Evolutionary conservation across 23 red algal species (phyloP), one percentile per base, ranked within the genome.

Genomic region (Chondrus crispus): DNA sequence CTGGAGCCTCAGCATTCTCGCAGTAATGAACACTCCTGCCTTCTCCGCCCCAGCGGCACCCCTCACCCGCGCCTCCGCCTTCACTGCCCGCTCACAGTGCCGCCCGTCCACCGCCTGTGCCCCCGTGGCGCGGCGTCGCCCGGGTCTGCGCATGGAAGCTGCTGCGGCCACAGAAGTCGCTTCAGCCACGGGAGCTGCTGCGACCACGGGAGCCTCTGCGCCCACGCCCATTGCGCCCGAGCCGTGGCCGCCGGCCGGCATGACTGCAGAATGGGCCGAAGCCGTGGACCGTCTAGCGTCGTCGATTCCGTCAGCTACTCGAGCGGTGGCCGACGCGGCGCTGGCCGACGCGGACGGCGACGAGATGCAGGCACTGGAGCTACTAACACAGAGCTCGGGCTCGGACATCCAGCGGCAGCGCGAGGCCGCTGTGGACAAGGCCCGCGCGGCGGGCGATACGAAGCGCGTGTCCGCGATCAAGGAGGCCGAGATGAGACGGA

Each of bases 401-500:
- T 92, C 89, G 5, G 89, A 82, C 0, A 82, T 92, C 2, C 75
- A 84, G 38, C 29, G 43, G n/a, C 29, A 83, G 60, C 75, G 89
- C 8, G 89, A 92, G 49, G 46, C 20, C 39, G 89, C 77, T 29
- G 89, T 92, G 26, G 77, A 82, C 22, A 40, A 74, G 40, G 89
- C 89, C 8, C 75, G 89, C 9, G 52, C 57, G 9, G 47, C 28
- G 37, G 89, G 89, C 57, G 89, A 92, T 48, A 51, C 35, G 20
- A 84, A 84, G 11, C 26, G 93, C 30, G 85, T 95, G 18, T 75
- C 74, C 36, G 93, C 93, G 18, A 53, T 95, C 26, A 82, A 85
- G 88, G 94, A 96, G 37, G 94, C 88, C 10, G 74, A 82, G 50
- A 46, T 96, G 26, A 37, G 94, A 38, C 88, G 94, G 41, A 64